Evolutionary conservation across 73 alveolate species (phyloP), one percentile per base, ranked within the genome.

Genomic region (Paraurostyla sp.): DNA sequence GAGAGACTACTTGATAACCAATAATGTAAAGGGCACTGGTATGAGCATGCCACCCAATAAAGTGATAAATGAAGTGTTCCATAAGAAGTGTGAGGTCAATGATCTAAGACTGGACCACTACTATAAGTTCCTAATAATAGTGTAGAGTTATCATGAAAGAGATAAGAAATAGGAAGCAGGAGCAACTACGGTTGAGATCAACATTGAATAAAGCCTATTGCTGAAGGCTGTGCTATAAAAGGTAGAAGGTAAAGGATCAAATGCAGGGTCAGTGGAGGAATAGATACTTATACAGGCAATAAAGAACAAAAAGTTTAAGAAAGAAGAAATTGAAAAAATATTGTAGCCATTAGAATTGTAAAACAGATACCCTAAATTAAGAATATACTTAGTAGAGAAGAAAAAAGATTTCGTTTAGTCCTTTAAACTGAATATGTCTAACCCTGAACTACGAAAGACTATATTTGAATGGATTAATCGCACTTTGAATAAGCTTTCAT

Each of bases 381-480:
- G 86, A 50, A 56, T 89, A n/a, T 62, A 33, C 78, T 25, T 89
- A 11, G 50, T 57, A 16, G 94, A 89, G 58, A 38, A 23, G 36
- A 73, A 65, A 32, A 32, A 32, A 18, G 84, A 80, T 16, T 89
- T 25, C 36, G 88, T 41, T 42, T 23, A 63, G 35, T 89, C 91
- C 0, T 59, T 89, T 42, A 56, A 62, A 18, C 81, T 80, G 33
- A 54, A 60, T 51, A 58, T 89, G 62, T 50, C 83, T 6, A 54
- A 42, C 48, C 32, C 40, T 27, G 15, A 52, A 48, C 35, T 80
- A 3, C 32, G 84, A 4, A 80, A 42, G 25, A 18, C 32, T 9
- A 58, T 89, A 0, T 89, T 89, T 46, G 71, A 65, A 48, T 89
- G 94, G 94, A 45, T 89, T 3, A 51, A 80, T 35, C 25, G 36